Evolutionary conservation across 345 rosid species (phyloP).

Genomic region (Bruguiera parviflora): DNA sequence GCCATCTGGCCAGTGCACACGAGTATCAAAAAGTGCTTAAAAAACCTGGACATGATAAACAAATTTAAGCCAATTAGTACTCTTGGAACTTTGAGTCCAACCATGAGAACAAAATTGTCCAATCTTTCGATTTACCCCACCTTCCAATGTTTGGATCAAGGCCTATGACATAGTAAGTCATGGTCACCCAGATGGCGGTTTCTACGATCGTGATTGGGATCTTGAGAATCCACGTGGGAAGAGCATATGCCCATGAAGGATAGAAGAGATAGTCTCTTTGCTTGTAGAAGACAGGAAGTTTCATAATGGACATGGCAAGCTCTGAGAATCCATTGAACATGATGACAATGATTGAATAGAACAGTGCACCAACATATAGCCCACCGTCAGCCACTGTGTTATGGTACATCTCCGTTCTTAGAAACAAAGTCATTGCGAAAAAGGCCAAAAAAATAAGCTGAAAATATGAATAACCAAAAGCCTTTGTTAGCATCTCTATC

Average conservation of each 20-base stretch:
- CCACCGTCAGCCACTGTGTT: conserved; percentile 59
- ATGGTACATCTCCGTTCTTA: conserved; percentile 69
- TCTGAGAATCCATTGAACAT: conserved; percentile 85
- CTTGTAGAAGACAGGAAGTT: conserved; percentile 89
- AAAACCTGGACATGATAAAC: conserved; percentile 39
- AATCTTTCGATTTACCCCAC: conserved; percentile 19
- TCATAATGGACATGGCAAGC: conserved; percentile 64
- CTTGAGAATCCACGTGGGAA: conserved; percentile 80
- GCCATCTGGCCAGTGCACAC: conserved; percentile 52
- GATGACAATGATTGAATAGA: conserved; percentile 43
- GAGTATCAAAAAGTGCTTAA: conserved; percentile 49
- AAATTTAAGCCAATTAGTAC: conserved; percentile 5
- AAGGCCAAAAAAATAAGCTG: conserved; percentile 58
- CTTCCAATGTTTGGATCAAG: conserved; percentile 46
- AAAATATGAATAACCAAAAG: conserved; percentile 5
- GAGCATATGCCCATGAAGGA: conserved; percentile 87
- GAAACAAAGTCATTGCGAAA: conserved; percentile 57
- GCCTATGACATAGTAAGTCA: conserved; percentile 55
- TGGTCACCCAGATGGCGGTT: conserved; percentile 54
- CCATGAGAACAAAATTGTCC: not conserved
- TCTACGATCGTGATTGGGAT: conserved; percentile 64
- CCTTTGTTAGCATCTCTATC: not conserved
- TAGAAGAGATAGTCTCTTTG: conserved; percentile 78
- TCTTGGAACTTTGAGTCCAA: not conserved
- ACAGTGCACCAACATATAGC: conserved; percentile 62